A percentile compares a stretch with the other conserved stretches of the same genome.
These are phyloP conservation scores for Mycena olivaceomarginata DNA, from an alignment of 768 basidiomycete species.

Conservation along the genomic window DNA sequence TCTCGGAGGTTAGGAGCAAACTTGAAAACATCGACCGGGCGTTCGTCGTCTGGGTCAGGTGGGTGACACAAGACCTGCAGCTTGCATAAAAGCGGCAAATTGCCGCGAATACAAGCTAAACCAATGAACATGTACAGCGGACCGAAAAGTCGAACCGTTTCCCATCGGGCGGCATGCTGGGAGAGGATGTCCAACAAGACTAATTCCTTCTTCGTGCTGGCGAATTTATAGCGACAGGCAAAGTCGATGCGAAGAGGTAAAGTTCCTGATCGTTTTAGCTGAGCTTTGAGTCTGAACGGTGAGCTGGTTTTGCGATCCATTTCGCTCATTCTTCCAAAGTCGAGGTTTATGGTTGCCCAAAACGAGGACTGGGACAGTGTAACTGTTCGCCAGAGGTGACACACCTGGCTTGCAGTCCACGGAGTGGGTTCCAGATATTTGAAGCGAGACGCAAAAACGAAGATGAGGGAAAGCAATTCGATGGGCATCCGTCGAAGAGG, in stretches of 20 bases:
- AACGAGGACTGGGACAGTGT: constrained; percentile 1
- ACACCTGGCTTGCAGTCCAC: no score
- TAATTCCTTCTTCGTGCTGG: no score
- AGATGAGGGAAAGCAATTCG: no score
- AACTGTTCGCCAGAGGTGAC: constrained; percentile 9
- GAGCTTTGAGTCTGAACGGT: no score
- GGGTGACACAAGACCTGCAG: background rate
- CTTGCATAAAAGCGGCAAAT: constrained; percentile 1
- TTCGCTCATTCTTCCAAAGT: no score
- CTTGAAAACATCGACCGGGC: background rate
- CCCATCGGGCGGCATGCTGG: constrained; percentile 12
- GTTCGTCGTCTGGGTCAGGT: background rate
- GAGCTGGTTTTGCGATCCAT: background rate
- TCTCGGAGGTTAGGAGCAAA: background rate
- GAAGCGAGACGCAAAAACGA: no score
- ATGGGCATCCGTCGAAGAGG: constrained; percentile 31
- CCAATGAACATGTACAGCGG: background rate
- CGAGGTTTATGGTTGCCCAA: no score
- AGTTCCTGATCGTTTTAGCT: no score
- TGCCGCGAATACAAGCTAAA: background rate
- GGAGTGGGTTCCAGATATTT: no score
- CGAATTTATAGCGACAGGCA: no score
- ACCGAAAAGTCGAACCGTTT: background rate
- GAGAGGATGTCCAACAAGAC: background rate
- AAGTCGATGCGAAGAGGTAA: no score